Evolutionary conservation across 352 stramenopile species (phyloP).

Genomic region (Halophytophthora batemanensis): DNA sequence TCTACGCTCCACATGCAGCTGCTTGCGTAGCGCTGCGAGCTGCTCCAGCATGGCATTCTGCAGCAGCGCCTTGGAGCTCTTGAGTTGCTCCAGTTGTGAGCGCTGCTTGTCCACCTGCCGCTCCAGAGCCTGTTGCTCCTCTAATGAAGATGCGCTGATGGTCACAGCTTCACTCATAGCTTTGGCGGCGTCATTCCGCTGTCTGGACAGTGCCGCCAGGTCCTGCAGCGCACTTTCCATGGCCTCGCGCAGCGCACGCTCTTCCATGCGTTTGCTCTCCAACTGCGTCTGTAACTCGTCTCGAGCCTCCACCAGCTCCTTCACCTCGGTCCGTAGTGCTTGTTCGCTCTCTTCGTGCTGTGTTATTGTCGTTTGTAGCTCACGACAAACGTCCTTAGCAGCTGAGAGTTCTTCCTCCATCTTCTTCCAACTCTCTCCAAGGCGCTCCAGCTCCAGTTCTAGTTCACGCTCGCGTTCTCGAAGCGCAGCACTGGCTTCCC

Average conservation of each 20-base stretch:
- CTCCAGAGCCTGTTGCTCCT: conserved; percentile 74
- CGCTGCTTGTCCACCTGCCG: conserved; percentile 56
- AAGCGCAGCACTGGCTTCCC: conserved; percentile 30
- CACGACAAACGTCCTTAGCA: conserved; percentile 44
- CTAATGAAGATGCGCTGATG: conserved; percentile 74
- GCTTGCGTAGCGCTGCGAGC: conserved; percentile 67
- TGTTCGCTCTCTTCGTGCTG: conserved; percentile 28
- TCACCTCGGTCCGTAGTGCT: conserved; percentile 15
- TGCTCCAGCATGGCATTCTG: conserved; percentile 86
- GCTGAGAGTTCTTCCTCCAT: conserved; percentile 50
- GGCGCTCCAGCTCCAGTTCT: conserved; percentile 29
- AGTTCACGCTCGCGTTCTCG: conserved; percentile 32
- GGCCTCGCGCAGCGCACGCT: conserved; percentile 43
- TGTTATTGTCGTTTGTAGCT: conserved; percentile 45
- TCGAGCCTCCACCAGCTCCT: conserved; percentile 24
- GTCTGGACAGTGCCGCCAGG: conserved; percentile 52
- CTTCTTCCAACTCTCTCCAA: conserved; percentile 26
- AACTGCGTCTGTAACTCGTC: conserved; percentile 38
- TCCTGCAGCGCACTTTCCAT: conserved; percentile 74
- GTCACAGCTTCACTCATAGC: conserved; percentile 85
- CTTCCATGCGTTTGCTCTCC: conserved; percentile 42
- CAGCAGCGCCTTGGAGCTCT: conserved; percentile 67
- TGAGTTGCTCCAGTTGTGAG: conserved; percentile 73
- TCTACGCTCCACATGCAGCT: conserved; percentile 66
- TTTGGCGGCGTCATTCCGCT: conserved; percentile 74